A percentile compares a stretch with the other conserved stretches of the same genome.
Conservation (phyloP, 2,329 filamentous ascomycete genomes). For the Teratosphaeria pseudoeucalypti region DNA sequence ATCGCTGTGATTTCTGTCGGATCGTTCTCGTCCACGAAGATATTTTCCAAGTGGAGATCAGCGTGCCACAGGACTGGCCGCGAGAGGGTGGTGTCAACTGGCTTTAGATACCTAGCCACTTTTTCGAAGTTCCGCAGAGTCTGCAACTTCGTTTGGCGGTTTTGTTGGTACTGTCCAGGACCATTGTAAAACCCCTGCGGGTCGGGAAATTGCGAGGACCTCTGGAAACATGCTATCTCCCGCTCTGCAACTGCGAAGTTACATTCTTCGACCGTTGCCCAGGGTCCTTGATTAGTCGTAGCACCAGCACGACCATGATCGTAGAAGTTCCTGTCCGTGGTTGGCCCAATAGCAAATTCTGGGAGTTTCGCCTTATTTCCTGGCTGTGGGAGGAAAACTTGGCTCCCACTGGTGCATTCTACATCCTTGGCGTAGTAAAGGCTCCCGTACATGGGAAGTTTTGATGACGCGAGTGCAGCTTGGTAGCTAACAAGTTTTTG, state of each 20-base stretch:
- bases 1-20: not conserved
- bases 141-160: not conserved
- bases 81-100: not conserved
- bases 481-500: not conserved
- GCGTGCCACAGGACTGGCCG: not conserved
- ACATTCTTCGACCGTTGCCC: not conserved
- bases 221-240: not conserved
- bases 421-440: not conserved
- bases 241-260: not conserved
- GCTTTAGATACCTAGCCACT: not conserved
- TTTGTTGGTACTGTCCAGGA: not conserved
- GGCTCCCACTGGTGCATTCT: not conserved
- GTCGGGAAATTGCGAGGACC: not conserved
- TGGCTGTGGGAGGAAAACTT: not conserved
- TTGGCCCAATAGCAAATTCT: not conserved
- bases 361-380: not conserved
- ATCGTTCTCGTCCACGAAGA: not conserved
- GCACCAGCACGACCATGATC: not conserved
- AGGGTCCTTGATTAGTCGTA: not conserved
- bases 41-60: not conserved
- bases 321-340: not conserved
- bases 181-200: not conserved
- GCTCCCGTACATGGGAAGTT: not conserved
- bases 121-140: not conserved
- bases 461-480: not conserved